Percentiles rank a stretch among this genome's conserved stretches.
Conservation (phyloP, 805 yeast species). For the Scheffersomyces coipomensis region DNA sequence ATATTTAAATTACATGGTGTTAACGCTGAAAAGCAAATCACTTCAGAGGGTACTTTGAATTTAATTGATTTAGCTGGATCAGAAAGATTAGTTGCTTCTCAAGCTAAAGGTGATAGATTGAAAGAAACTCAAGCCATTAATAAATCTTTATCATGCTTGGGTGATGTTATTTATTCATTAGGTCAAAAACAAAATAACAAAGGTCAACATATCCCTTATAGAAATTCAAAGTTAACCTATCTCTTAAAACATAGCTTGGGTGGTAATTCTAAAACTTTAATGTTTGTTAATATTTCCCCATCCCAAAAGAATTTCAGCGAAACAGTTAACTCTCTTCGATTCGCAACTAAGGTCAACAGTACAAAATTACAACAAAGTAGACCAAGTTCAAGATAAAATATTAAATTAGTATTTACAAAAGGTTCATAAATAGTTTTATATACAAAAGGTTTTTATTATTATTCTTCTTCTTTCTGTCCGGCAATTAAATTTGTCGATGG, state of each 20-base stretch:
- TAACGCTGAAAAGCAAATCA: constrained; percentile 48
- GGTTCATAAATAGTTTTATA: not conserved
- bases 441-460: not conserved
- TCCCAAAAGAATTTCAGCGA: constrained; percentile 61
- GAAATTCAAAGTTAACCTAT: constrained; percentile 78
- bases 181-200: constrained; percentile 34
- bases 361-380: constrained; percentile 31
- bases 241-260: constrained; percentile 79
- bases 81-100: constrained; percentile 74
- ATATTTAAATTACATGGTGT: constrained; percentile 58
- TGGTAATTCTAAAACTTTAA: constrained; percentile 84
- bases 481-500: constrained; percentile 29
- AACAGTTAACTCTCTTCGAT: constrained; percentile 79
- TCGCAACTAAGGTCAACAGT: constrained; percentile 79
- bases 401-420: not conserved
- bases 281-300: constrained; percentile 90
- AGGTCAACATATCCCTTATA: constrained; percentile 58
- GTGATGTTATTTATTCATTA: constrained; percentile 82
- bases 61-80: constrained; percentile 93
- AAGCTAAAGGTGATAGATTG: constrained; percentile 75
- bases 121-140: constrained; percentile 89
- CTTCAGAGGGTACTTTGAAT: constrained; percentile 62
- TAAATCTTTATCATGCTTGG: constrained; percentile 81
- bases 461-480: constrained; percentile 3
- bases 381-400: not conserved